These are phyloP conservation scores for Ophiostoma populinum DNA, from an alignment of 2,329 filamentous ascomycete species.

Conservation along the genomic window DNA sequence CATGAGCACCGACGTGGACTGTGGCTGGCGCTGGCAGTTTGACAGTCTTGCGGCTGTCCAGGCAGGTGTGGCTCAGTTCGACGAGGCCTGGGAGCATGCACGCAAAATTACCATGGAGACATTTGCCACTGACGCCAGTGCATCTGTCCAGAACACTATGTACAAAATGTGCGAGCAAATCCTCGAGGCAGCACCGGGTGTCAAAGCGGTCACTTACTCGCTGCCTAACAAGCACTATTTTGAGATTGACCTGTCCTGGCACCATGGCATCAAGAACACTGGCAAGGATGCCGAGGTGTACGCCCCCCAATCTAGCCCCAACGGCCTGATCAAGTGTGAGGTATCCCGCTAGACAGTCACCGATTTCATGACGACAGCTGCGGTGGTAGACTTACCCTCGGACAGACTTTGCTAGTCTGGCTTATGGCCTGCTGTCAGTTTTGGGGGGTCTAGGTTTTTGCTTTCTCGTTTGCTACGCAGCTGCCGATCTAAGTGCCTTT, in stretches of 20 bases:
- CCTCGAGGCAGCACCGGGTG: slow-evolving; percentile 53
- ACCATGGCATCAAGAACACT: slow-evolving; percentile 88
- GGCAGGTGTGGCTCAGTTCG: slow-evolving; percentile 47
- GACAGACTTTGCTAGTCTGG: too few species aligned
- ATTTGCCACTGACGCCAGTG: slow-evolving; percentile 79
- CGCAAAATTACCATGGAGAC: slow-evolving; percentile 73
- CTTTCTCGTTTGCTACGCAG: too few species aligned
- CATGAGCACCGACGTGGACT: slow-evolving; percentile 81
- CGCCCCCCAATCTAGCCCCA: slow-evolving; percentile 80
- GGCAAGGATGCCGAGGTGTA: slow-evolving; percentile 93
- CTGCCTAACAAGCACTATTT: slow-evolving; percentile 99
- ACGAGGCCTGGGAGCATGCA: slow-evolving; percentile 62
- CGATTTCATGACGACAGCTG: neutral
- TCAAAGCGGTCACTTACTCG: slow-evolving; percentile 60
- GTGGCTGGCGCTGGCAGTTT: slow-evolving; percentile 73
- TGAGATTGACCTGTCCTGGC: slow-evolving; percentile 92
- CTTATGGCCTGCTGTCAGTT: too few species aligned
- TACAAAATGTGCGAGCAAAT: slow-evolving; percentile 95
- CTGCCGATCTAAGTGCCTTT: too few species aligned
- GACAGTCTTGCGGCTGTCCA: slow-evolving; percentile 48
- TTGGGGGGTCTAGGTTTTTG: too few species aligned
- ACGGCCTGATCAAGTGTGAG: slow-evolving; percentile 89
- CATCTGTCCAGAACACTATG: slow-evolving; percentile 94
- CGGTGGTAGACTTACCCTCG: neutral
- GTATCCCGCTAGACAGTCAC: slow-evolving; percentile 40